Percentiles rank a stretch among this genome's conserved stretches.
These are phyloP conservation scores for Lenwebbia sp. DNA, from an alignment of 345 rosid species.

Conservation along the genomic window DNA sequence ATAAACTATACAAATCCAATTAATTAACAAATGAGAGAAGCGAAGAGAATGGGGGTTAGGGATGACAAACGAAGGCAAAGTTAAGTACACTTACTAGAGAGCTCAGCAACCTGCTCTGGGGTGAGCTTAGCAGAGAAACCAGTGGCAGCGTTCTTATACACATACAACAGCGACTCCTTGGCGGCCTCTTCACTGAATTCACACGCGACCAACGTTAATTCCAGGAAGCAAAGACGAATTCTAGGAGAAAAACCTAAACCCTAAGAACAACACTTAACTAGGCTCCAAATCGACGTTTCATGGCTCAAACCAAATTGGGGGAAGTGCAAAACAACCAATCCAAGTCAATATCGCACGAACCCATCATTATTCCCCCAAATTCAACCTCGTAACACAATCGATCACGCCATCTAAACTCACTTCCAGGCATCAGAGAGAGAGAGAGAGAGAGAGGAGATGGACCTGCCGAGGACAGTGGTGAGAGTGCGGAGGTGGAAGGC, in stretches of 20 bases:
- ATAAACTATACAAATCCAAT: background rate
- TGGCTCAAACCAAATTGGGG: background rate
- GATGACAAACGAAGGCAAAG: background rate
- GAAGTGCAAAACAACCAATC: background rate
- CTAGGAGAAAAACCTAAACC: background rate
- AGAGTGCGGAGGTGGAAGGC: constrained; percentile 64
- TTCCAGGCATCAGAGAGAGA: background rate
- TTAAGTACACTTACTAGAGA: constrained; percentile 36
- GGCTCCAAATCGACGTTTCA: background rate
- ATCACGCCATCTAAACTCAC: background rate
- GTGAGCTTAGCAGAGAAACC: constrained; percentile 93
- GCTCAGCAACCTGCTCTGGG: constrained; percentile 55
- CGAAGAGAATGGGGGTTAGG: background rate
- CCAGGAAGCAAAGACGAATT: background rate
- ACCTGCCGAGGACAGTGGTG: constrained; percentile 74
- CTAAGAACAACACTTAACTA: background rate
- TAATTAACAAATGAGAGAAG: background rate
- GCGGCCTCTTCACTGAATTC: constrained; percentile 64
- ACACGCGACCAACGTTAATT: background rate
- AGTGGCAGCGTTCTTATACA: constrained; percentile 71
- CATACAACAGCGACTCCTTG: constrained; percentile 60
- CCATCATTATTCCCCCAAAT: background rate
- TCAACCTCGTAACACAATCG: background rate
- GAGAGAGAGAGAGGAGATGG: background rate
- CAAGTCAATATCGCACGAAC: background rate